Evolutionary conservation across 2,329 filamentous ascomycete species (phyloP).

Genomic region (Botrytis cinerea): DNA sequence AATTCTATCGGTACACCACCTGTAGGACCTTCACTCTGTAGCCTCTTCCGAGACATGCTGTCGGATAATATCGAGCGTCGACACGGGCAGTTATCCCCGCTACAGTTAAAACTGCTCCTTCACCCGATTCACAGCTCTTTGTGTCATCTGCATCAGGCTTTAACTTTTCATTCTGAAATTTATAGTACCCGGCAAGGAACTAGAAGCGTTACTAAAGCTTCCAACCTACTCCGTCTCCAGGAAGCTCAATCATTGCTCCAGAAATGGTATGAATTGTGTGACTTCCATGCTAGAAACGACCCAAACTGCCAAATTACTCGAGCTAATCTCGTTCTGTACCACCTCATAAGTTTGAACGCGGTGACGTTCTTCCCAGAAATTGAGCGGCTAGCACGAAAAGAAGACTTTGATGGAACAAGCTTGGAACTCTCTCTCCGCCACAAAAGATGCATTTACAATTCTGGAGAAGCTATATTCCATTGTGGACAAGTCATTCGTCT

Average conservation of each 20-base stretch:
- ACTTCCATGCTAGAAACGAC: slow-evolving; percentile 56
- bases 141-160: slow-evolving; percentile 63
- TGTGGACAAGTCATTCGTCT: slow-evolving; percentile 67
- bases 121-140: slow-evolving; percentile 68
- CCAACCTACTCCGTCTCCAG: slow-evolving; percentile 60
- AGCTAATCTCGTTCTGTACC: slow-evolving; percentile 68
- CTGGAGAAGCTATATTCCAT: slow-evolving; percentile 66
- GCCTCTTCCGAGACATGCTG: slow-evolving; percentile 68
- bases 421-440: slow-evolving; percentile 57
- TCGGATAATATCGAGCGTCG: slow-evolving; percentile 60
- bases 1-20: slow-evolving; percentile 49
- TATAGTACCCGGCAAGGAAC: slow-evolving; percentile 47
- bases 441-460: slow-evolving; percentile 63
- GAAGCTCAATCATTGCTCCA: slow-evolving; percentile 65
- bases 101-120: slow-evolving; percentile 66
- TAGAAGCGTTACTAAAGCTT: slow-evolving; percentile 57
- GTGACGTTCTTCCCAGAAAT: slow-evolving; percentile 68
- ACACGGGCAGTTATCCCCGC: slow-evolving; percentile 48
- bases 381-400: slow-evolving; percentile 64
- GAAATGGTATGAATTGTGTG: slow-evolving; percentile 68
- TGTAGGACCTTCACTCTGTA: slow-evolving; percentile 59
- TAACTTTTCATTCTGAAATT: slow-evolving; percentile 64
- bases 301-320: slow-evolving; percentile 60
- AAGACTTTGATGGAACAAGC: slow-evolving; percentile 54
- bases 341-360: slow-evolving; percentile 69